These are phyloP conservation scores for Colletotrichum viniferum DNA, from an alignment of 2,329 filamentous ascomycete genomes.

Conservation along the genomic window DNA sequence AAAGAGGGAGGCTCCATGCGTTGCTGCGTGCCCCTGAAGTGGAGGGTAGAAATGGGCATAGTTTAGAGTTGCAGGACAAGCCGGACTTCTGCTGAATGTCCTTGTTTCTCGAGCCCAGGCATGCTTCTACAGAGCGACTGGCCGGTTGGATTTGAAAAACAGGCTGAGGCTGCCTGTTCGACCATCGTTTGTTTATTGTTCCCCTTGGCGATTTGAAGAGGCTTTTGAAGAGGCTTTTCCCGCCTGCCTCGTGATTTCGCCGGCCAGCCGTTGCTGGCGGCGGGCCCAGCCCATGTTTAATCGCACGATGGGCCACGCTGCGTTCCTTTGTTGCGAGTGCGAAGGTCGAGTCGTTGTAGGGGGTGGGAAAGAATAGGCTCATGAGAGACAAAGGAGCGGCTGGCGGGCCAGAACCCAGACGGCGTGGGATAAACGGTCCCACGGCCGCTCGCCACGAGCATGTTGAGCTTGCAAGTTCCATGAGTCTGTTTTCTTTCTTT, in stretches of 20 bases:
- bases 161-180: not conserved
- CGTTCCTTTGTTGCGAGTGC: not conserved
- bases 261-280: not conserved
- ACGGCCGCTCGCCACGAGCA: not conserved
- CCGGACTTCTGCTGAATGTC: not conserved
- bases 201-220: not conserved
- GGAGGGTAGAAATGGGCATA: not conserved
- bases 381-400: not conserved
- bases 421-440: not conserved
- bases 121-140: not conserved
- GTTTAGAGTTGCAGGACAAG: not conserved
- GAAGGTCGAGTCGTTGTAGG: not conserved
- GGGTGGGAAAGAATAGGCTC: not conserved
- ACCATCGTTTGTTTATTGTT: not conserved
- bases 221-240: not conserved
- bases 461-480: not conserved
- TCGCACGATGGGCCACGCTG: not conserved
- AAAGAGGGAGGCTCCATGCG: not conserved
- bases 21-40: not conserved
- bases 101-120: not conserved
- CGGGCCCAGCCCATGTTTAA: not conserved
- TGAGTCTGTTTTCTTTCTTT: not conserved
- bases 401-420: not conserved
- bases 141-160: not conserved
- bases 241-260: not conserved